phyloP scores from a whole-genome alignment of 2,329 filamentous ascomycete genomes.

The Pseudogymnoascus sp. region DNA sequence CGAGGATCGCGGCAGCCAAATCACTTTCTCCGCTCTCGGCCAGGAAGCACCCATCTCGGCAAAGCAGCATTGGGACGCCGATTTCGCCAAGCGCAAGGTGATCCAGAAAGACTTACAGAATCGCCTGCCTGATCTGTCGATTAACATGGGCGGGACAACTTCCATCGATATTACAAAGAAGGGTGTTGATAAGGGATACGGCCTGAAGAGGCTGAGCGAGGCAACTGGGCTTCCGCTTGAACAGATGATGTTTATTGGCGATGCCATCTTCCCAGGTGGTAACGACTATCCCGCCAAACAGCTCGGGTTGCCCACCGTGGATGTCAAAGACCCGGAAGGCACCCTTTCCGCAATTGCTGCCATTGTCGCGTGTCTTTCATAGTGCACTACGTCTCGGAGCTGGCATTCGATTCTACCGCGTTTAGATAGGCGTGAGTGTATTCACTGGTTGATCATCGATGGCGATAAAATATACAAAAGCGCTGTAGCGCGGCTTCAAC shows the following conservation, averaged over 20 bases:
- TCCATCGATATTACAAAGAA: constrained; percentile 35
- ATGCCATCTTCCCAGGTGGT: constrained; percentile 35
- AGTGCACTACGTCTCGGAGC: not conserved
- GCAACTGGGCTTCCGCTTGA: constrained; percentile 28
- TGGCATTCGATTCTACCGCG: not conserved
- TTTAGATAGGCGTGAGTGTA: not conserved
- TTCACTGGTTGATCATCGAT: not conserved
- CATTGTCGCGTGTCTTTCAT: not conserved
- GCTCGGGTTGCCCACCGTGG: constrained; percentile 20
- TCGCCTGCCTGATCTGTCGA: constrained; percentile 32
- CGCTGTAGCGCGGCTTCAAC: not conserved
- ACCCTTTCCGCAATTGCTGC: not conserved
- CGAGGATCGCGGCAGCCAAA: constrained; percentile 36
- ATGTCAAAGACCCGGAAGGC: not conserved
- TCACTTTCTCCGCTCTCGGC: constrained; percentile 36
- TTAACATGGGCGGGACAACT: constrained; percentile 36
- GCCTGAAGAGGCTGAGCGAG: constrained; percentile 13
- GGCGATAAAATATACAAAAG: not conserved
- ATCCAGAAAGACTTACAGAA: constrained; percentile 32
- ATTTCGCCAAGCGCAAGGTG: constrained; percentile 34
- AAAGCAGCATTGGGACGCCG: constrained; percentile 34
- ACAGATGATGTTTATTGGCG: constrained; percentile 36
- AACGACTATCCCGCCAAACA: constrained; percentile 34
- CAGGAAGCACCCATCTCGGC: constrained; percentile 32
- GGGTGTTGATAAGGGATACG: constrained; percentile 32